Base-by-base conservation (phyloP, 208 protist species). In the Trypanosoma brucei region DNA sequence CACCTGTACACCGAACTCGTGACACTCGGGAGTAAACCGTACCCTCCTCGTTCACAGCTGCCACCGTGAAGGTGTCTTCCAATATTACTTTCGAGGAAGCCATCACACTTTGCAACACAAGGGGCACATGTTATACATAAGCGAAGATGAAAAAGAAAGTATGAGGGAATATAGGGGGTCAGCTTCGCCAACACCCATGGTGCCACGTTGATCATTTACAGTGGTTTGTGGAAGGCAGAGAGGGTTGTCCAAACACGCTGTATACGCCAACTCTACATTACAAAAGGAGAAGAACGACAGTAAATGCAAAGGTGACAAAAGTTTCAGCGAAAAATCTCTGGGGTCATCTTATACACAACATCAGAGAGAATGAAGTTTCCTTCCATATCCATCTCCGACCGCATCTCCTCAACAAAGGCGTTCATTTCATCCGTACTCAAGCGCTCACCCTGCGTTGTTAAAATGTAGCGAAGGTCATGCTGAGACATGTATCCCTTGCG, bases 371-470 rank as follows among this genome's bases (percentile, higher is more conserved):
- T 76, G 44, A 96, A 65, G 55, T 92, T 91, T 22, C 94, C 91
- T 55, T 97, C 90, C 64, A 92, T 92, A 56, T 96, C 86, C 60
- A 92, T 81, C 34, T 97, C 87, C 8, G 74, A 78, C 9, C 79
- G 73, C 69, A 95, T 84, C 60, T 94, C 88, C 39, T 91, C 85
- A 5, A 93, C 77, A 63, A 98, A 90, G 8, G 73, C 73, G 55
- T 96, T 93, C 72, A 95, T 85, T 59, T 98, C 96, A 36, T 97
- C 90, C 33, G 74, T 66, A 8, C 79, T 88, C 11, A 99, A 76
- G 34, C 80, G 81, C 57, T 99, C 96, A 9, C 97, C 97, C 45
- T 98, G 56, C 6, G 93, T 96, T 3, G 91, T 97, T 62, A 99
- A 86, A 54, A 98, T 84, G 65, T 88, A 92, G 45, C 94, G 84